Evolutionary conservation across 768 basidiomycete genomes (phyloP).

Genomic region (Tulasnella sp.): DNA sequence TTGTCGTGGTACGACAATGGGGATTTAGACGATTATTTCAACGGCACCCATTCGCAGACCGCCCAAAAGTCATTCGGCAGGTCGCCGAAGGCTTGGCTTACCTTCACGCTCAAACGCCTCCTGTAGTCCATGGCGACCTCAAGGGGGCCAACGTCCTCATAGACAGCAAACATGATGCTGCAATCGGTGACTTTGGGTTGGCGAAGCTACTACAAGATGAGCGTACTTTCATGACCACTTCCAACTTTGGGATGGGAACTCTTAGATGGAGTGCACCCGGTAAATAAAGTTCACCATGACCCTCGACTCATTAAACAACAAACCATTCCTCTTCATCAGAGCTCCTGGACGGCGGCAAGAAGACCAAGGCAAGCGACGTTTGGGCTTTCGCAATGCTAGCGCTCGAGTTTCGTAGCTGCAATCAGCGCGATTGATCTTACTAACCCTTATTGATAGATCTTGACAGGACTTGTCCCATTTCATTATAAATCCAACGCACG

Average conservation of each 20-base stretch:
- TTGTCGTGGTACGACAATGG: not conserved
- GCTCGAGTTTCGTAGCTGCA: not conserved
- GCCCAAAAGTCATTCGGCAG: not conserved
- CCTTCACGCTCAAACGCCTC: too few species aligned
- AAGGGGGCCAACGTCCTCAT: slow-evolving; percentile 13
- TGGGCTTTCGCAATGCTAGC: not conserved
- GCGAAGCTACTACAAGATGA: not conserved
- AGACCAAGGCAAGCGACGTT: not conserved
- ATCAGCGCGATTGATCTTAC: not conserved
- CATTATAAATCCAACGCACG: not conserved
- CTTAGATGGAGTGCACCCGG: slow-evolving; percentile 14
- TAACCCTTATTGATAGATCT: not conserved
- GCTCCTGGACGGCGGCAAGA: too few species aligned
- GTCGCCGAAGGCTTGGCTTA: too few species aligned
- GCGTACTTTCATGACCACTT: not conserved
- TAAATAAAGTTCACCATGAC: not conserved
- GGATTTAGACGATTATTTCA: not conserved
- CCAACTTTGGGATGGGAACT: slow-evolving; percentile 1
- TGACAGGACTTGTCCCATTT: not conserved
- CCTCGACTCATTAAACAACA: too few species aligned
- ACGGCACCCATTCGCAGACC: not conserved
- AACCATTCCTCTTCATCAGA: too few species aligned
- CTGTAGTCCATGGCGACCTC: slow-evolving; percentile 14
- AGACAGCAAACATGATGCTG: not conserved
- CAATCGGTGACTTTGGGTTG: slow-evolving; percentile 8